Percentiles rank a stretch among this genome's conserved stretches.
Conservation (phyloP, 1,284 basidiomycete genomes). For the Abortiporus biennis region DNA sequence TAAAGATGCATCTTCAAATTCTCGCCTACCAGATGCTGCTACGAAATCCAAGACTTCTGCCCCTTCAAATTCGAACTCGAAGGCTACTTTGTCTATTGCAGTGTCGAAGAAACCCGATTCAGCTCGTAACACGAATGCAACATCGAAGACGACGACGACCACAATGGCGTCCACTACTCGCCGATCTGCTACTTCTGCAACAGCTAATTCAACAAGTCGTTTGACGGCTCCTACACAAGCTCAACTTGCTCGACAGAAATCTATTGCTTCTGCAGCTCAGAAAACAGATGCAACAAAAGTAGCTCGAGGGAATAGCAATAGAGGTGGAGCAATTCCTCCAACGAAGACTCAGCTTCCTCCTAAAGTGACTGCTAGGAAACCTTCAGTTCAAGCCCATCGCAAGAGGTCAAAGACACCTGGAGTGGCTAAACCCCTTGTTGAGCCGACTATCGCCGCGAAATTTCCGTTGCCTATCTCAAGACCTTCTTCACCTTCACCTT, state of each 20-base stretch:
- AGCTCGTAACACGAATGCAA: too few relatives aligned
- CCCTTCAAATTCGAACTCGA: too few relatives aligned
- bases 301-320: not conserved
- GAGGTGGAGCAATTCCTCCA: not conserved
- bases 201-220: conserved; percentile 1
- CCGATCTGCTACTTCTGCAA: not conserved
- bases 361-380: not conserved
- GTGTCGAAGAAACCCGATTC: too few relatives aligned
- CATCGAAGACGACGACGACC: too few relatives aligned
- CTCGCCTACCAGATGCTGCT: too few relatives aligned
- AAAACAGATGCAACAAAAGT: conserved; percentile 2
- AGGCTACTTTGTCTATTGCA: too few relatives aligned
- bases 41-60: too few relatives aligned
- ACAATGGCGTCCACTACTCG: too few relatives aligned
- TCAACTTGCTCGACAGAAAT: conserved; percentile 3
- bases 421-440: not conserved
- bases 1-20: too few relatives aligned
- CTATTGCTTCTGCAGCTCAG: not conserved
- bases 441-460: not conserved
- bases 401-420: not conserved
- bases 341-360: not conserved
- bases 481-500: too few relatives aligned
- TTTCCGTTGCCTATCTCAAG: too few relatives aligned
- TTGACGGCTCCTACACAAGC: conserved; percentile 7
- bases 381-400: not conserved